Base-by-base conservation (phyloP, 2,329 filamentous ascomycete species). In the Rhytidhysteron rufulum region DNA sequence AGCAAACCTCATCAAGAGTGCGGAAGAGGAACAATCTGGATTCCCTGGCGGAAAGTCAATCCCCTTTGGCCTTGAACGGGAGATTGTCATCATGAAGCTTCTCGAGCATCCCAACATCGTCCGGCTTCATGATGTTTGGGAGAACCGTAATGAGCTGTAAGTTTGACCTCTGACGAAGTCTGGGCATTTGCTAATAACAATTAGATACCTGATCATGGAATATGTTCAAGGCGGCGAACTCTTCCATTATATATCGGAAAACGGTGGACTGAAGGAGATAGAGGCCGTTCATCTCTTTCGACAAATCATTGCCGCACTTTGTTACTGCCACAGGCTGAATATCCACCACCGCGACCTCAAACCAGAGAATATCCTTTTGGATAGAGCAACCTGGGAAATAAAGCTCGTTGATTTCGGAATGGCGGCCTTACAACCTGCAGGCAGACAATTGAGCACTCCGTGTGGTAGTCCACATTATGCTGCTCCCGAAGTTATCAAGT, bases 381-480 rank as follows among this genome's bases (percentile, higher is more conserved):
- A 89, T 42, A 72, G 73, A 3, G 72, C 83, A 5, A 68, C 62
- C 34, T 78, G 84, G 39, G 82, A 86, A 42, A 82, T 97, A 63
- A 98, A 97, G 68, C 83, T 98, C 54, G 91, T 91, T 37, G 93
- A 98, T 64, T 98, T 98, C 64, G 91, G 93, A 31, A 96, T 98
- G 90, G 93, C 93, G 32, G 91, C 91, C 3, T 74, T 97, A 31
- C 91, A 97, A 62, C 86, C 86, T 3, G 77, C 80, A 18, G 84
- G 82, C 7, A 83, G 88, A 50, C 83, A 83, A 58, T 77, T 98
- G 20, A 86, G 80, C 41, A 97, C 93, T 1, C 88, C 91, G 4
- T 98, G 93, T 55, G 93, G 93, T 16, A 97, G 93, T 48, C 93
- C 93, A 17, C 93, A 97, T 66, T 98, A 98, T 57, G 91, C 91